Evolutionary conservation across 768 basidiomycete genomes (phyloP).

Genomic region (Leccinum broughii): DNA sequence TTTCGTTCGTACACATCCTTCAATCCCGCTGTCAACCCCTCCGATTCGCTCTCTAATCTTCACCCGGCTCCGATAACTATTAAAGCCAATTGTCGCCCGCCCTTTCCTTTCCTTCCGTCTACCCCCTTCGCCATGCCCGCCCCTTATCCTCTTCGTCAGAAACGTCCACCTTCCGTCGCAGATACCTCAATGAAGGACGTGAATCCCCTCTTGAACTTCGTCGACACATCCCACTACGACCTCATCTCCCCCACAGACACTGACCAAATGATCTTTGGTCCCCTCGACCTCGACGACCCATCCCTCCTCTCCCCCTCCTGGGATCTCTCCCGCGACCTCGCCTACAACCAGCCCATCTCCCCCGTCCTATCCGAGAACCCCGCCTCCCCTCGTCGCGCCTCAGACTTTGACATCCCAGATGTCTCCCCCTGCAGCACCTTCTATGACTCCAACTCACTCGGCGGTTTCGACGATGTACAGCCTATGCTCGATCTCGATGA

Average conservation of each 20-base stretch:
- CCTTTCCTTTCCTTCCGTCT: slow-evolving; percentile 25
- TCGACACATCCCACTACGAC: slow-evolving; percentile 45
- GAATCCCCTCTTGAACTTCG: slow-evolving; percentile 33
- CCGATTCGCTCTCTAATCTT: slow-evolving; percentile 28
- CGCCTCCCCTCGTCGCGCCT: slow-evolving; percentile 41
- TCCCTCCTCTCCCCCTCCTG: slow-evolving; percentile 31
- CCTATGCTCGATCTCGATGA: slow-evolving; percentile 43
- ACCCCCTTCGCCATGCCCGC: slow-evolving; percentile 43
- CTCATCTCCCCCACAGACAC: slow-evolving; percentile 29
- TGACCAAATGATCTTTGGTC: slow-evolving; percentile 38
- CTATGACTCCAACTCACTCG: slow-evolving; percentile 35
- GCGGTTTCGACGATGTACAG: slow-evolving; percentile 34
- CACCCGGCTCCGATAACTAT: slow-evolving; percentile 39
- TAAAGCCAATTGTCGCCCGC: slow-evolving; percentile 30
- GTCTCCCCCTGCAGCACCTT: slow-evolving; percentile 40
- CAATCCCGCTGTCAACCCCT: slow-evolving; percentile 31
- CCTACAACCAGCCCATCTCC: slow-evolving; percentile 41
- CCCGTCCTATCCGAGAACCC: slow-evolving; percentile 40
- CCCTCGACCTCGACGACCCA: slow-evolving; percentile 34
- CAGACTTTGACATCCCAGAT: slow-evolving; percentile 42
- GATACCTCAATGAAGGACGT: slow-evolving; percentile 33
- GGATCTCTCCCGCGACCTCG: slow-evolving; percentile 35
- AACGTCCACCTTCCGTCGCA: slow-evolving; percentile 18
- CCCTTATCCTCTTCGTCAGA: slow-evolving; percentile 38
- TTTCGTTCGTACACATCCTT: slow-evolving; percentile 28